These are phyloP conservation scores for Penicillium salamii DNA, from an alignment of 495 filamentous ascomycete genomes.

Conservation along the genomic window DNA sequence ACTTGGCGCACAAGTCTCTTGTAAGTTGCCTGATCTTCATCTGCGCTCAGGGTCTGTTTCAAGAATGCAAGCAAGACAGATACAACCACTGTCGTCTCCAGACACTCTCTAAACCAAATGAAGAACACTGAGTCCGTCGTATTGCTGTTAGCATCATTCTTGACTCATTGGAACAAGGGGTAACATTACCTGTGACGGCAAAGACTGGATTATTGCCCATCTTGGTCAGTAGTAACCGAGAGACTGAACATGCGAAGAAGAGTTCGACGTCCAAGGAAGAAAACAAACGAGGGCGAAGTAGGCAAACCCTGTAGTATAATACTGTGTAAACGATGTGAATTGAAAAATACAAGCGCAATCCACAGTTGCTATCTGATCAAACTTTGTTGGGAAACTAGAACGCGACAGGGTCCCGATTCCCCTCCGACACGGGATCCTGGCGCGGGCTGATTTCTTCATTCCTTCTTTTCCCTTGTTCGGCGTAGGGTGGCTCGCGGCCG, in stretches of 20 bases:
- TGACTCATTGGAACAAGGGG: neutral
- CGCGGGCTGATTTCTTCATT: neutral
- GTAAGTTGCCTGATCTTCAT: constrained; percentile 53
- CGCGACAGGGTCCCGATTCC: neutral
- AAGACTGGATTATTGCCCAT: constrained; percentile 22
- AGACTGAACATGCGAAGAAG: neutral
- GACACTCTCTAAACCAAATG: constrained; percentile 78
- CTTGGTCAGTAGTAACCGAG: neutral
- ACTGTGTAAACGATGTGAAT: neutral
- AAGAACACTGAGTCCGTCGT: constrained; percentile 62
- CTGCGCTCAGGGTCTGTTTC: constrained; percentile 68
- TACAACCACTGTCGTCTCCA: constrained; percentile 79
- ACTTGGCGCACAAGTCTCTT: constrained; percentile 73
- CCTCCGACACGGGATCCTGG: neutral
- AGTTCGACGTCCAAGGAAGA: neutral
- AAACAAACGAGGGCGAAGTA: neutral
- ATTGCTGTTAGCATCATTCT: neutral
- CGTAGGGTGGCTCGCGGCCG: neutral
- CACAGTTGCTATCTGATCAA: constrained; percentile 1
- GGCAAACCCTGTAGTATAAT: neutral
- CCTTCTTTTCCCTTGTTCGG: neutral
- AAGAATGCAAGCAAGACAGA: constrained; percentile 80
- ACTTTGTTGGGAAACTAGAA: neutral
- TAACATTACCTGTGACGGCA: constrained; percentile 20
- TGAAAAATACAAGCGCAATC: neutral